Base-by-base conservation (phyloP, 2,329 filamentous ascomycete species). In the Pestalotiopsis sp. region DNA sequence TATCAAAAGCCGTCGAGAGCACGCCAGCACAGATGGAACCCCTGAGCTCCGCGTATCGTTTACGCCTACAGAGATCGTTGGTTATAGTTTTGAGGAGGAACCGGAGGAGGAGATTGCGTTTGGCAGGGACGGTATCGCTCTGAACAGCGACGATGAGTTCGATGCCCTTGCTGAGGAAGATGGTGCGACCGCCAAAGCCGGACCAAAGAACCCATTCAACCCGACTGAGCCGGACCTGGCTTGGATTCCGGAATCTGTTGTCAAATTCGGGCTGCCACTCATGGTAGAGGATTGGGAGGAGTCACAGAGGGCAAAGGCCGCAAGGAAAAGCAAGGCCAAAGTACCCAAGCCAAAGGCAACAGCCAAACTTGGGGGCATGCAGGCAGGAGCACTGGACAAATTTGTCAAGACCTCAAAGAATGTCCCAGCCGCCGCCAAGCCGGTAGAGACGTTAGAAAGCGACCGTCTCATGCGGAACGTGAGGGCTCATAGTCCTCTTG, bases 11-110 rank as follows among this genome's bases (percentile, higher is more conserved):
- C 88, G 86, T 63, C 86, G 95, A 69, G 84, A 84, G 5, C 94
- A 97, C 78, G 87, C 89, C 58, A 91, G 88, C 66, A 95, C 92
- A 0, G 95, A 97, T 76, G 89, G 87, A 1, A 89, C 90, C 4
- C 86, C 90, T 1, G 95, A 98, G 77, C 79, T 98, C 11, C 91
- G 95, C 6, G 81, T 98, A 25, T 90, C 92, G 1, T 97, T 92
- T 76, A 84, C 91, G 4, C 96, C 96, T 0, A 85, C 89, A 2
- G 87, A 92, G 38, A 86, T 98, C 17, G 93, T 97, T 2, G 90
- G 90, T 0, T 86, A 98, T 52, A 90, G 97, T 75, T 81, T 98
- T 27, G 87, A 89, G 12, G 84, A 86, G 0, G 95, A 98, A 76
- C 87, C 89, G 38, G 91, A 93, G 17, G 89, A 89, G 69, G 83